Evolutionary conservation across 257 asterid species (phyloP).

Genomic region (Fraxinus americana): DNA sequence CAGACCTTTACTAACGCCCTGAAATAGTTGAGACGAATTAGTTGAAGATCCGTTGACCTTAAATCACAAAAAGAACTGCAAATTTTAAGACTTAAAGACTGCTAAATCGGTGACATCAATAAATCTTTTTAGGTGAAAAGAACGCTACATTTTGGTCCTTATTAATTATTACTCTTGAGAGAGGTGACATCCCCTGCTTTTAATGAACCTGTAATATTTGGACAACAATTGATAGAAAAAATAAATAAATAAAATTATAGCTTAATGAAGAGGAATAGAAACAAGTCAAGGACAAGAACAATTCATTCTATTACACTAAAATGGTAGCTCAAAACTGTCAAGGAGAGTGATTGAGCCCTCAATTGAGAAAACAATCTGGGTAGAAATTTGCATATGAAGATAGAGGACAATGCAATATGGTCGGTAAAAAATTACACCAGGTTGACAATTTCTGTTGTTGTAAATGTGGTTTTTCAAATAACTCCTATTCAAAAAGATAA

Average conservation of each 20-base stretch:
- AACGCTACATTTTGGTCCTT: neutral
- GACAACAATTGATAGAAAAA: neutral
- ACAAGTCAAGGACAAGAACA: neutral
- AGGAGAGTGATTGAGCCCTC: neutral
- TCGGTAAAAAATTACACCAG: neutral
- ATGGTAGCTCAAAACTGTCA: neutral
- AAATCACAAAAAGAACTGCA: neutral
- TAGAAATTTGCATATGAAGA: neutral
- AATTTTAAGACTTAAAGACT: neutral
- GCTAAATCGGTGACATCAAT: neutral
- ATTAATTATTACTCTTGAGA: neutral
- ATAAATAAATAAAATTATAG: neutral
- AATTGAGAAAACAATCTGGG: neutral
- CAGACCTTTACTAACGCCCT: conserved; percentile 60
- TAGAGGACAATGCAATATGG: neutral
- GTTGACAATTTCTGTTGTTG: neutral
- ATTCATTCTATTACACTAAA: neutral
- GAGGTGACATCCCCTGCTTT: neutral
- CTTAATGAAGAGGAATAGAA: neutral
- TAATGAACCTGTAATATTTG: neutral
- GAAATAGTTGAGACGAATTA: conserved; percentile 14
- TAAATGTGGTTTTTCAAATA: neutral
- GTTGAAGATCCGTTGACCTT: neutral
- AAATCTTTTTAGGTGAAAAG: neutral
- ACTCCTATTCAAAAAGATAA: neutral